phyloP scores from a whole-genome alignment of 2,329 filamentous ascomycete genomes.

The Colletotrichum simmondsii region DNA sequence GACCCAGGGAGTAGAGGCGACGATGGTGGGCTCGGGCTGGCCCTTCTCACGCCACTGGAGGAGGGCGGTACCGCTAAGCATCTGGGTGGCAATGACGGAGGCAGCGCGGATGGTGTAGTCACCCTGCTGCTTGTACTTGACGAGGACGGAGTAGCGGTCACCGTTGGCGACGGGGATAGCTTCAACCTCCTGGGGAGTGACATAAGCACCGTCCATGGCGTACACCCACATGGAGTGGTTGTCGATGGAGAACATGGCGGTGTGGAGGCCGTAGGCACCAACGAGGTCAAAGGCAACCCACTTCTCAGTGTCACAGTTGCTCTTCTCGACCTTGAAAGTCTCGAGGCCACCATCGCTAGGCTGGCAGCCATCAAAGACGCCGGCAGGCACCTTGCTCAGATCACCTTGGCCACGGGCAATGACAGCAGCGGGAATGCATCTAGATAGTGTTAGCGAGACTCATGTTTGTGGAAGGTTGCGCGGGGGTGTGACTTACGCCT shows the following conservation, averaged over 20 bases:
- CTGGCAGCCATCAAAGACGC: conserved; percentile 58
- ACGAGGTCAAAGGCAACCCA: conserved; percentile 70
- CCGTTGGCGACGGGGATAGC: conserved; percentile 56
- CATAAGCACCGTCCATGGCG: conserved; percentile 64
- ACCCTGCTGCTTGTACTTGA: conserved; percentile 57
- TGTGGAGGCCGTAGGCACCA: conserved; percentile 59
- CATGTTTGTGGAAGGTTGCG: background rate
- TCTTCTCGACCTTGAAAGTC: conserved; percentile 46
- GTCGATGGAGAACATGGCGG: conserved; percentile 60
- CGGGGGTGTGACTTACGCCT: conserved; percentile 44
- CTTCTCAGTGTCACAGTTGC: conserved; percentile 46
- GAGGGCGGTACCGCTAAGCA: conserved; percentile 63
- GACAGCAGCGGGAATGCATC: conserved; percentile 53
- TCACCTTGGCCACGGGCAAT: conserved; percentile 47
- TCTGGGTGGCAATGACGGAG: conserved; percentile 60
- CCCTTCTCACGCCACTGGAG: conserved; percentile 50
- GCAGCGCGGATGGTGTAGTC: conserved; percentile 66
- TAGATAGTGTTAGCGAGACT: conserved; percentile 9
- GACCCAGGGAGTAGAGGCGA: conserved; percentile 55
- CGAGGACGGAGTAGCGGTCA: conserved; percentile 63
- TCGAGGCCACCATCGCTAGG: conserved; percentile 56
- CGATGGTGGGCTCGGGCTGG: conserved; percentile 21
- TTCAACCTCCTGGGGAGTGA: conserved; percentile 56
- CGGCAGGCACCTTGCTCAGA: conserved; percentile 50
- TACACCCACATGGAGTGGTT: conserved; percentile 64